Conservation (phyloP, 2,329 filamentous ascomycete genomes). For the Trichoderma guizhouense region DNA sequence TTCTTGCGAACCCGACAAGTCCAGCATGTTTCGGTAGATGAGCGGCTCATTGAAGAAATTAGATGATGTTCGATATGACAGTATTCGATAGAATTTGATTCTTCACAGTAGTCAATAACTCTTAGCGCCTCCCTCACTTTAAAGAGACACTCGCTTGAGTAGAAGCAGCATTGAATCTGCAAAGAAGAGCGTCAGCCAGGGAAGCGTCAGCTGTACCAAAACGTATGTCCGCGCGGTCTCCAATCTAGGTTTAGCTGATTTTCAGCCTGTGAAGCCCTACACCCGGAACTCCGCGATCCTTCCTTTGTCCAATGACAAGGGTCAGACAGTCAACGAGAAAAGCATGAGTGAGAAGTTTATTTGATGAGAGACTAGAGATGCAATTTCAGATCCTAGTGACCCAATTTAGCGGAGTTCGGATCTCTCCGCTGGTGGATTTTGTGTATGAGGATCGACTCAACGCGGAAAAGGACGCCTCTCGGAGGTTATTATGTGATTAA, state of each 20-base stretch:
- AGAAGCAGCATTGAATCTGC: background rate
- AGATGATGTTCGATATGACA: background rate
- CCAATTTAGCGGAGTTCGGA: background rate
- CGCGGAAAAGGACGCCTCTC: background rate
- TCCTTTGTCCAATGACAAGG: background rate
- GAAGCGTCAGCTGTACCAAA: background rate
- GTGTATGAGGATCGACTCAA: background rate
- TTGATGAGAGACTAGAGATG: background rate
- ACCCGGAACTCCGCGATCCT: background rate
- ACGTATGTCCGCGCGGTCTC: conserved; percentile 2
- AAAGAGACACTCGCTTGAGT: background rate
- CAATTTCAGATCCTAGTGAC: background rate
- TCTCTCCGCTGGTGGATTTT: background rate
- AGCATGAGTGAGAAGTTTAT: background rate
- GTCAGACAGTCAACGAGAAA: background rate
- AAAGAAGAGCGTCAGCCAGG: background rate
- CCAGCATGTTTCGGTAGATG: conserved; percentile 38
- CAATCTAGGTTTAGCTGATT: background rate
- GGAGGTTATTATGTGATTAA: background rate
- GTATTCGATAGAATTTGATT: background rate
- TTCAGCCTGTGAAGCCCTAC: background rate
- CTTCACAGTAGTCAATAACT: background rate
- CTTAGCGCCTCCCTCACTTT: background rate
- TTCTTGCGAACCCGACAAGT: conserved; percentile 54
- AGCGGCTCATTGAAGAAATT: background rate